Conservation (phyloP, 2,329 filamentous ascomycete genomes). For the Pestalotiopsis sp. region DNA sequence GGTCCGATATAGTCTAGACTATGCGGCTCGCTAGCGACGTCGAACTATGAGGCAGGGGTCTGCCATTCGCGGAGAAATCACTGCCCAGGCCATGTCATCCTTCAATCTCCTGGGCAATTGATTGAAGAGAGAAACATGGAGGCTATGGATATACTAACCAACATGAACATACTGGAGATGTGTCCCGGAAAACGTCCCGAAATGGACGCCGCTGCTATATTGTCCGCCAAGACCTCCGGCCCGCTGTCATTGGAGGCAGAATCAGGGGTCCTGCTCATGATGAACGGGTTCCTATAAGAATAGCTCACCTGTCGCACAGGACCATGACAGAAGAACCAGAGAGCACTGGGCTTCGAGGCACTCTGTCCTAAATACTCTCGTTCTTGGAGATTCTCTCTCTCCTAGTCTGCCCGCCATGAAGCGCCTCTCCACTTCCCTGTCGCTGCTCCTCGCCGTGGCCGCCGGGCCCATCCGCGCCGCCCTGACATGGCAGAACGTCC, state of each 20-base stretch:
- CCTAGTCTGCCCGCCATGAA: slow-evolving; percentile 6
- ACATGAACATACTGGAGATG: neutral
- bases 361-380: neutral
- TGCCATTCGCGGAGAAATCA: slow-evolving; percentile 17
- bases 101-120: neutral
- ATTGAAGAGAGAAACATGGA: neutral
- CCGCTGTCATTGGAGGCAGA: slow-evolving; percentile 9
- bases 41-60: slow-evolving; percentile 3
- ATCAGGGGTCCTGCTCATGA: neutral
- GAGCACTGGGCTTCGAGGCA: neutral
- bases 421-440: neutral
- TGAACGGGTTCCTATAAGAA: neutral
- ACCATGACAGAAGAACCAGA: neutral
- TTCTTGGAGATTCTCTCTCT: neutral
- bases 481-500: slow-evolving; percentile 50
- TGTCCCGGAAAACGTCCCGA: neutral
- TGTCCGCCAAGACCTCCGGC: neutral
- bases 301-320: neutral
- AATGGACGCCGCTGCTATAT: slow-evolving; percentile 1
- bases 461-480: slow-evolving; percentile 32
- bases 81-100: neutral
- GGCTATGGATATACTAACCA: neutral
- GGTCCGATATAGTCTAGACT: slow-evolving; percentile 12
- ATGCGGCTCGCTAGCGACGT: slow-evolving; percentile 1
- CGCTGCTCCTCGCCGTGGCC: slow-evolving; percentile 19